A percentile compares a stretch with the other conserved stretches of the same genome.
These are phyloP conservation scores for Fusarium humuli DNA, from an alignment of 2,329 filamentous ascomycete species.

Conservation along the genomic window DNA sequence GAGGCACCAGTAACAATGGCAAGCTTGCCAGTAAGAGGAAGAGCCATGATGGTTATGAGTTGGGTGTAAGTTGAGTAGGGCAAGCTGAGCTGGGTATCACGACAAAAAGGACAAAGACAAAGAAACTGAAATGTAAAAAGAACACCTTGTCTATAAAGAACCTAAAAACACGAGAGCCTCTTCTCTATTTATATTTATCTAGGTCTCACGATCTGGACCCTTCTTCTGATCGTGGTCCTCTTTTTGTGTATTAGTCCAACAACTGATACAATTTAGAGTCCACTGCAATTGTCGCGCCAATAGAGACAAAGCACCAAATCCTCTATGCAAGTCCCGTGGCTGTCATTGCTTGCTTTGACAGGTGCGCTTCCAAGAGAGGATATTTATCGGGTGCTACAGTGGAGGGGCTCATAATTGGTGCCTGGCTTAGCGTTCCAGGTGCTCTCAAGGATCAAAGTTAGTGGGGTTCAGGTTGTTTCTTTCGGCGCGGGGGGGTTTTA, in stretches of 20 bases:
- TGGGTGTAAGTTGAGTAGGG: not conserved
- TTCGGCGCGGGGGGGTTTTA: slow-evolving; percentile 19
- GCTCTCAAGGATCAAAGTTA: not conserved
- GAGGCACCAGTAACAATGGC: slow-evolving; percentile 84
- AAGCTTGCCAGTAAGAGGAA: slow-evolving; percentile 76
- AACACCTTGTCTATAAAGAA: not conserved
- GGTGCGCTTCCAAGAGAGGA: slow-evolving; percentile 38
- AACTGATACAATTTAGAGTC: slow-evolving; percentile 8
- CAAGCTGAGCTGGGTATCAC: slow-evolving; percentile 10
- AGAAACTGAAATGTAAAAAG: not conserved
- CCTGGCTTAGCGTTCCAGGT: slow-evolving; percentile 22
- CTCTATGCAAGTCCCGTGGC: slow-evolving; percentile 29
- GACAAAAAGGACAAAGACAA: not conserved
- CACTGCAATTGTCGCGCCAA: slow-evolving; percentile 43
- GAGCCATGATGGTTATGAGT: slow-evolving; percentile 49
- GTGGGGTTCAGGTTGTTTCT: slow-evolving; percentile 8
- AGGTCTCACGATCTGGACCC: not conserved
- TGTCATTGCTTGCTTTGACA: slow-evolving; percentile 40
- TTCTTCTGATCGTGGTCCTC: slow-evolving; percentile 9
- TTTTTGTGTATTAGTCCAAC: slow-evolving; percentile 16
- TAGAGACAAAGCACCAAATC: slow-evolving; percentile 21
- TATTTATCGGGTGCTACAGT: slow-evolving; percentile 29
- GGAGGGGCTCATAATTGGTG: slow-evolving; percentile 22
- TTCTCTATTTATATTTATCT: slow-evolving; percentile 16
- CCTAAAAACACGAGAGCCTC: not conserved